Conservation (phyloP, 176 grass and related monocot genomes). For the Oryza coarctata region DNA sequence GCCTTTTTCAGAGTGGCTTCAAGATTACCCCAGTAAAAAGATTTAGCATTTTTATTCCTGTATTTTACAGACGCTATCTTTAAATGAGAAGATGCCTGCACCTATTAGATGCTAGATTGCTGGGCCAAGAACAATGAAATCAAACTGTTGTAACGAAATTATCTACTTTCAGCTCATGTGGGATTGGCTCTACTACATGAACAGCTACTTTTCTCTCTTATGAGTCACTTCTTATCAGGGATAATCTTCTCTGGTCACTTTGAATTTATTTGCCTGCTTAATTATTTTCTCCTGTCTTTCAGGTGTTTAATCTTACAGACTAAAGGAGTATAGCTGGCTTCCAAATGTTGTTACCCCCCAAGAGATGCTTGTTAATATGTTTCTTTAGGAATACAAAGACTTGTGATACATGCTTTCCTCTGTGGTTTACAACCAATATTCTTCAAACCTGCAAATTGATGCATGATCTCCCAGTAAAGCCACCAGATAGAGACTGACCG, state of each 20-base stretch:
- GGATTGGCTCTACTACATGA: conserved; percentile 18
- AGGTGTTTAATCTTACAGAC: conserved; percentile 54
- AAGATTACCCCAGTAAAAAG: background rate
- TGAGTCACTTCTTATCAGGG: background rate
- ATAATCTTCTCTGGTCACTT: background rate
- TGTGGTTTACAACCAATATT: conserved; percentile 18
- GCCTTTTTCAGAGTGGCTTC: background rate
- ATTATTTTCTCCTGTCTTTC: conserved; percentile 27
- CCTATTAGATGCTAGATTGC: conserved; percentile 24
- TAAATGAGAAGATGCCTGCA: conserved; percentile 1
- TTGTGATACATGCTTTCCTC: conserved; percentile 21
- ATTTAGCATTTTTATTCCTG: background rate
- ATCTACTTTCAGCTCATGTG: background rate
- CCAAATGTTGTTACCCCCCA: conserved; percentile 28
- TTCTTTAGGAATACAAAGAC: conserved; percentile 49
- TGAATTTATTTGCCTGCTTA: conserved; percentile 26
- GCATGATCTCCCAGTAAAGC: background rate
- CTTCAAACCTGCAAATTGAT: conserved; percentile 30
- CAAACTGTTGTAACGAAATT: background rate
- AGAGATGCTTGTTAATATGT: conserved; percentile 51
- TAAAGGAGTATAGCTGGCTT: conserved; percentile 42
- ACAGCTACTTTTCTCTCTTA: background rate
- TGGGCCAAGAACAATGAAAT: conserved; percentile 3
- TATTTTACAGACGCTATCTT: background rate
- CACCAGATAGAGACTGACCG: conserved; percentile 21